Evolutionary conservation across 345 rosid genomes (phyloP).

Genomic region (Xanthoceras sorbifolium): DNA sequence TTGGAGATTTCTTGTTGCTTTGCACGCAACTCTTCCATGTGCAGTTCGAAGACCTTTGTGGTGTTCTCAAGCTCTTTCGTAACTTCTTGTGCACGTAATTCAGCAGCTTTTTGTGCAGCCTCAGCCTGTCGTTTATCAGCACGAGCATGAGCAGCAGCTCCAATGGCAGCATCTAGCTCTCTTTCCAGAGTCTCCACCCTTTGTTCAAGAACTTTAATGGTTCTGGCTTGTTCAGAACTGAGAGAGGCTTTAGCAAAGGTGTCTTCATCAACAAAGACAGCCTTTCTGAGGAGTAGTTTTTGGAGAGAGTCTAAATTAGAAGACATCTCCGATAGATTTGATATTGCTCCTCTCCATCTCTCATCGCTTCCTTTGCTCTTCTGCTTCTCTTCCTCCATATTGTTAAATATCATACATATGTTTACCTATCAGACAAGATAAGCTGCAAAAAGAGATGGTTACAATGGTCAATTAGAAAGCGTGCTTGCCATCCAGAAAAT

Average conservation of each 20-base stretch:
- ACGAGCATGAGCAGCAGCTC: conserved; percentile 94
- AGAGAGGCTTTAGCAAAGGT: conserved; percentile 86
- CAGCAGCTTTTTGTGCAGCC: conserved; percentile 86
- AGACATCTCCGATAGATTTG: conserved; percentile 81
- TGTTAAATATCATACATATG: neutral
- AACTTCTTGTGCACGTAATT: conserved; percentile 70
- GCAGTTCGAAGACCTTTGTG: conserved; percentile 88
- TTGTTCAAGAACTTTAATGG: conserved; percentile 97
- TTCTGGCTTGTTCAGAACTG: conserved; percentile 84
- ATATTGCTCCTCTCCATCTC: conserved; percentile 87
- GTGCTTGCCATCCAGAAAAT: neutral
- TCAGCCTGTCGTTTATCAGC: conserved; percentile 93
- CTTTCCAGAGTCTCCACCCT: conserved; percentile 93
- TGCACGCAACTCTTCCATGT: conserved; percentile 86
- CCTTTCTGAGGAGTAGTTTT: conserved; percentile 79
- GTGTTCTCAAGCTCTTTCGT: conserved; percentile 95
- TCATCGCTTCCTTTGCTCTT: conserved; percentile 65
- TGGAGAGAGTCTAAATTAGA: conserved; percentile 86
- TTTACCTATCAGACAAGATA: neutral
- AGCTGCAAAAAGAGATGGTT: neutral
- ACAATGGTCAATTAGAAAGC: neutral
- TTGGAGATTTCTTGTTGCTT: conserved; percentile 86
- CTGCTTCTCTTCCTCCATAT: conserved; percentile 46
- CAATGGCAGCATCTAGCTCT: conserved; percentile 94
- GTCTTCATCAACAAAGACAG: conserved; percentile 91